Evolutionary conservation across 2,329 filamentous ascomycete genomes (phyloP).

Genomic region (Tolypocladium paradoxum): DNA sequence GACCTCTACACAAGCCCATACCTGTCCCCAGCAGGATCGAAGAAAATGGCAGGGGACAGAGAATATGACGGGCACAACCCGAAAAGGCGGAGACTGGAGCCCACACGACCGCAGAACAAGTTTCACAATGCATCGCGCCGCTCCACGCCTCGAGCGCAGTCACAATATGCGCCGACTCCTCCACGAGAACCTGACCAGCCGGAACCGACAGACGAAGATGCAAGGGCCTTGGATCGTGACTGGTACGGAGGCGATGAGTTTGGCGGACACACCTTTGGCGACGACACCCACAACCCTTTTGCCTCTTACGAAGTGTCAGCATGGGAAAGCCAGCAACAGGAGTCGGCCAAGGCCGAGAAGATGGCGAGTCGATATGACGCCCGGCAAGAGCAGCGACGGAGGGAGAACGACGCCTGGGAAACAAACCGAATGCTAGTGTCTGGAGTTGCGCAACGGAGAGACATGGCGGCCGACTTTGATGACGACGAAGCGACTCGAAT

Average conservation of each 20-base stretch:
- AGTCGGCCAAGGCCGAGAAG: constrained; percentile 67
- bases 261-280: constrained; percentile 71
- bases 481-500: constrained; percentile 85
- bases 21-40: background rate
- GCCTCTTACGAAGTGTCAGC: constrained; percentile 63
- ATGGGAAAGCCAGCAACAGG: constrained; percentile 68
- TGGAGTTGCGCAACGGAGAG: constrained; percentile 81
- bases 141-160: constrained; percentile 23
- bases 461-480: constrained; percentile 73
- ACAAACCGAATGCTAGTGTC: constrained; percentile 97
- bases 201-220: constrained; percentile 58
- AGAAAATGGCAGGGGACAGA: constrained; percentile 22
- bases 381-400: constrained; percentile 73
- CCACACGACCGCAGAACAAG: constrained; percentile 14
- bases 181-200: constrained; percentile 34
- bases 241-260: constrained; percentile 88
- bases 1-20: background rate
- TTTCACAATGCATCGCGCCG: constrained; percentile 21
- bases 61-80: constrained; percentile 28
- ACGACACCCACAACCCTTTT: constrained; percentile 89
- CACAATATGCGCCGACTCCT: constrained; percentile 30
- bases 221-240: constrained; percentile 70
- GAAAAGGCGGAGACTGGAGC: constrained; percentile 26
- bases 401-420: constrained; percentile 96
- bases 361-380: constrained; percentile 61